Percentiles rank a stretch among this genome's conserved stretches.
Conservation (phyloP, 257 asterid genomes). For the Schizonepeta tenuifolia region DNA sequence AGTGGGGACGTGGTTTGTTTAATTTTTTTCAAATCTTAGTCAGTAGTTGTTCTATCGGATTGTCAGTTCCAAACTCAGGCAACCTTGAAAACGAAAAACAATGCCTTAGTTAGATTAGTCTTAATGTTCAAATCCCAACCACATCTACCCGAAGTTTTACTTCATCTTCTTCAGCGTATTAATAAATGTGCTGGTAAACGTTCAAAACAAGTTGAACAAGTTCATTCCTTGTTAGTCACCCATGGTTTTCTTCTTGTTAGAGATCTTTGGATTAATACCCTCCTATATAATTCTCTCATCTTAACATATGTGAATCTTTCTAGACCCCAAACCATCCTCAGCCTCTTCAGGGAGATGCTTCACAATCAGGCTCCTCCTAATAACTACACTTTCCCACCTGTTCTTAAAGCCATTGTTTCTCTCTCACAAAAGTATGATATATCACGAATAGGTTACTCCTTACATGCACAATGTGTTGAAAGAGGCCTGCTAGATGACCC, state of each 20-base stretch:
- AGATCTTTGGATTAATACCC: conserved; percentile 76
- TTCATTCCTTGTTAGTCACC: conserved; percentile 63
- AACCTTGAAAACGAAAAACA: conserved; percentile 3
- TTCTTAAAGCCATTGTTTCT: conserved; percentile 59
- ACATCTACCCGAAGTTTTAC: conserved; percentile 45
- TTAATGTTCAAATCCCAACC: conserved; percentile 34
- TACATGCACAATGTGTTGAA: conserved; percentile 62
- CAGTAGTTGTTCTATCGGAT: background rate
- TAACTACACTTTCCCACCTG: conserved; percentile 77
- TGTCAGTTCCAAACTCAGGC: conserved; percentile 3
- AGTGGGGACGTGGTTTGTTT: background rate
- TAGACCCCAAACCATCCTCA: conserved; percentile 50
- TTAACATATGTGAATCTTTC: conserved; percentile 56
- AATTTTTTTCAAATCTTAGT: background rate
- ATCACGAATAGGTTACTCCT: conserved; percentile 42
- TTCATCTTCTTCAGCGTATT: conserved; percentile 61
- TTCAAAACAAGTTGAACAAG: conserved; percentile 50
- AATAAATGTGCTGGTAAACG: conserved; percentile 36
- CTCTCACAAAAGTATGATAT: conserved; percentile 36
- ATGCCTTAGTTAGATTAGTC: background rate
- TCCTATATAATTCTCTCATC: conserved; percentile 75
- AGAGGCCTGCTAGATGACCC: conserved; percentile 73
- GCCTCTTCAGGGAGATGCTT: conserved; percentile 75
- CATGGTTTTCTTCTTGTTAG: conserved; percentile 58
- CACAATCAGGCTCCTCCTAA: conserved; percentile 68